Conservation (phyloP, 1,139 yeast species). For the Kodamaea sp. region DNA sequence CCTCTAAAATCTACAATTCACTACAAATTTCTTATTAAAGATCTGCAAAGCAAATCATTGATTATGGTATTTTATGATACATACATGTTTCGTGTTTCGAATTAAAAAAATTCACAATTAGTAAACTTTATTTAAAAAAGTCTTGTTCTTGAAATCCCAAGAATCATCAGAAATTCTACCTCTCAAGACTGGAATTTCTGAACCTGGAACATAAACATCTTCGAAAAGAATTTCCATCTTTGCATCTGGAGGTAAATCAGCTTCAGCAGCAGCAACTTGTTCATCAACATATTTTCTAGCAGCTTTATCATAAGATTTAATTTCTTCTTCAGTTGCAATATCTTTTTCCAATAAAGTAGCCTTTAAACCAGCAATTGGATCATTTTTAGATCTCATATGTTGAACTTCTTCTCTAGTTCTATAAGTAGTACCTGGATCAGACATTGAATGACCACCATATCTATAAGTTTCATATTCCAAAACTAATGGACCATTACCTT, state of each 20-base stretch:
- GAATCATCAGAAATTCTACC: slow-evolving; percentile 95
- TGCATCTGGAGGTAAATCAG: slow-evolving; percentile 93
- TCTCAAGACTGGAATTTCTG: slow-evolving; percentile 88
- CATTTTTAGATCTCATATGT: slow-evolving; percentile 98
- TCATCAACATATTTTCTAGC: slow-evolving; percentile 94
- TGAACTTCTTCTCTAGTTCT: slow-evolving; percentile 99
- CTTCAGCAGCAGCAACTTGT: slow-evolving; percentile 92
- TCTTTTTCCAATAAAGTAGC: slow-evolving; percentile 75
- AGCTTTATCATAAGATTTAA: slow-evolving; percentile 89
- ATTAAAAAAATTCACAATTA: slow-evolving; percentile 16
- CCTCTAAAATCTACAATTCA: no score
- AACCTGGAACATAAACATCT: slow-evolving; percentile 94
- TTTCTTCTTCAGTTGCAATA: slow-evolving; percentile 90
- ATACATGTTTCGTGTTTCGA: background rate
- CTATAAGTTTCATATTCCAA: slow-evolving; percentile 97
- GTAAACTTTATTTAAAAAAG: slow-evolving; percentile 56
- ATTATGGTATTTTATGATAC: background rate
- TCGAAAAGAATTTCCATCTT: slow-evolving; percentile 91
- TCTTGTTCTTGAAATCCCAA: slow-evolving; percentile 78
- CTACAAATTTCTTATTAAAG: background rate
- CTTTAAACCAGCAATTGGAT: slow-evolving; percentile 96
- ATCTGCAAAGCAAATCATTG: background rate
- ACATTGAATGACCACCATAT: slow-evolving; percentile 99
- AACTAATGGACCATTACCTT: slow-evolving; percentile 95
- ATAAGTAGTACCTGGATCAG: slow-evolving; percentile 99